These are phyloP conservation scores for Intubia oerlemansii DNA, from an alignment of 2,329 filamentous ascomycete species.

Conservation along the genomic window DNA sequence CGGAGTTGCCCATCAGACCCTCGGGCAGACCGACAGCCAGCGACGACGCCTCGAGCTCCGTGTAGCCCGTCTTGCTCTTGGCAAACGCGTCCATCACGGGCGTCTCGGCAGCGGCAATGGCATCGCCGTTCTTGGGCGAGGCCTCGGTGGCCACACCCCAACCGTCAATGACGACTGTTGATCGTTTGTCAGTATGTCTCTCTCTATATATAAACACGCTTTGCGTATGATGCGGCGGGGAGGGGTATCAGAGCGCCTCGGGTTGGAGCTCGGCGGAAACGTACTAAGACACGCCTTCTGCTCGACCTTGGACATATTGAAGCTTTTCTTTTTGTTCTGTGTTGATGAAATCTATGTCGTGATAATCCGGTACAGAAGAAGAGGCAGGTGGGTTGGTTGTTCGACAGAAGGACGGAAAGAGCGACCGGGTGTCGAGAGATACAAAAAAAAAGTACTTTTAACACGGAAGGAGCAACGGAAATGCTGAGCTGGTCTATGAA, in stretches of 20 bases:
- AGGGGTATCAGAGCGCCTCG: too few species aligned
- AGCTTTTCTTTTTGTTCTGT: too few species aligned
- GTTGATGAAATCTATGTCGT: neutral
- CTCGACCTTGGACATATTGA: slow-evolving; percentile 31
- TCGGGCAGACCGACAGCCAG: slow-evolving; percentile 89
- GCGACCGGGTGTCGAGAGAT: neutral
- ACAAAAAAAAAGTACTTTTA: neutral
- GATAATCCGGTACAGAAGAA: too few species aligned
- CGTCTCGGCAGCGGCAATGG: slow-evolving; percentile 81
- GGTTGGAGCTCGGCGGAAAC: too few species aligned
- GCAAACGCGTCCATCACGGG: slow-evolving; percentile 89
- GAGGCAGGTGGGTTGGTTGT: too few species aligned
- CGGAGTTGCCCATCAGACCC: slow-evolving; percentile 96
- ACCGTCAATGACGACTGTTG: slow-evolving; percentile 87
- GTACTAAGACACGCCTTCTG: slow-evolving; percentile 42
- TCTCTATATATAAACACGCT: too few species aligned
- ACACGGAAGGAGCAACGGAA: too few species aligned
- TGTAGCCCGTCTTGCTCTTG: slow-evolving; percentile 64
- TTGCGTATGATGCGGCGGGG: too few species aligned
- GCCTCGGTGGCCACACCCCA: slow-evolving; percentile 75
- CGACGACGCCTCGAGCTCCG: slow-evolving; percentile 86
- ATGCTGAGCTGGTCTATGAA: too few species aligned
- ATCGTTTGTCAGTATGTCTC: slow-evolving; percentile 9
- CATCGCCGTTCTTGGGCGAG: slow-evolving; percentile 77
- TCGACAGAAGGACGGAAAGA: too few species aligned